phyloP scores from a whole-genome alignment of 768 basidiomycete species.

The Lactifluus volemus region DNA sequence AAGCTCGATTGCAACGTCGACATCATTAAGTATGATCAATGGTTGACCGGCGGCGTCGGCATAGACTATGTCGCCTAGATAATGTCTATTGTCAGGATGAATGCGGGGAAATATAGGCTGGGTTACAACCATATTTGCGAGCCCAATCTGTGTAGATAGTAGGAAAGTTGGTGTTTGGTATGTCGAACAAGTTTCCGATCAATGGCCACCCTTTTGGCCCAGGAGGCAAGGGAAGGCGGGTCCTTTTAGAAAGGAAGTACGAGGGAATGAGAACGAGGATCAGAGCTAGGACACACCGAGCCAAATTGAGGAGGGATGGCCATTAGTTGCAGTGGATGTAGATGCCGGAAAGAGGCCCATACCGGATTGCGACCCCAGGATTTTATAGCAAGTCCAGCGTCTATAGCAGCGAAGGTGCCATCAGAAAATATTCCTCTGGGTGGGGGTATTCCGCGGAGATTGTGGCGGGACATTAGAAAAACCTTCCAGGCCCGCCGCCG shows the following conservation, averaged over 20 bases:
- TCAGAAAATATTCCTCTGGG: too few relatives aligned
- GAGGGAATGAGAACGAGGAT: not conserved
- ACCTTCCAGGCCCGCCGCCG: too few relatives aligned
- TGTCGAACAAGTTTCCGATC: slow-evolving; percentile 3
- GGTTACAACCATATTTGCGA: not conserved
- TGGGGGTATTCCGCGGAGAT: too few relatives aligned
- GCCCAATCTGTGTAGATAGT: not conserved
- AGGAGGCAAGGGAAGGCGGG: not conserved
- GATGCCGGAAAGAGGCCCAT: not conserved
- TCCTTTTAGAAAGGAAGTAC: not conserved
- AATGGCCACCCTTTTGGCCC: slow-evolving; percentile 7
- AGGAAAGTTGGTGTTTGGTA: not conserved
- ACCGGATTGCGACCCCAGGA: not conserved
- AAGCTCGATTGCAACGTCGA: not conserved
- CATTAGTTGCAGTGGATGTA: not conserved
- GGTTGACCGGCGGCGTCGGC: not conserved
- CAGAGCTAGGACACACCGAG: not conserved
- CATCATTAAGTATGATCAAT: not conserved
- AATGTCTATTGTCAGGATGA: not conserved
- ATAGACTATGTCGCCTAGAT: slow-evolving; percentile 2
- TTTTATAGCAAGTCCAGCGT: not conserved
- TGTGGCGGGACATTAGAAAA: too few relatives aligned
- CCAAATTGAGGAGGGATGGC: not conserved
- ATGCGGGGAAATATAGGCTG: not conserved
- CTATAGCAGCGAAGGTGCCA: too few relatives aligned